Conservation (phyloP, 441 rosid genomes). For the Flueggea neowawraea region DNA sequence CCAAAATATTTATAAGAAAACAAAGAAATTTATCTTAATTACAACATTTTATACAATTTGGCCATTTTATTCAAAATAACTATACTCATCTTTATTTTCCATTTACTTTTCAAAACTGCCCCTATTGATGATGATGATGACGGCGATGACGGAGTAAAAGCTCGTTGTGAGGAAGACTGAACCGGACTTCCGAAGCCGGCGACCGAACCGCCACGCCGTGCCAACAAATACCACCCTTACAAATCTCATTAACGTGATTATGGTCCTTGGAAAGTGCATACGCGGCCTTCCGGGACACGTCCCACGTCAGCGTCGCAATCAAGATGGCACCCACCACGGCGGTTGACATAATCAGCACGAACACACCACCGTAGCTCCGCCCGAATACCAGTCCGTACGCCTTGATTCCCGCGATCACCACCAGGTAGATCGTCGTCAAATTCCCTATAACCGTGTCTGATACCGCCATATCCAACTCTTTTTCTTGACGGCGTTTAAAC, state of each 20-base stretch:
- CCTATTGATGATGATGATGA: too few species aligned
- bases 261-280: slow-evolving; percentile 53
- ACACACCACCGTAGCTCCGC: slow-evolving; percentile 62
- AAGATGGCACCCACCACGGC: slow-evolving; percentile 60
- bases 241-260: slow-evolving; percentile 38
- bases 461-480: slow-evolving; percentile 44
- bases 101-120: too few species aligned
- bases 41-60: too few species aligned
- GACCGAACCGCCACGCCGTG: slow-evolving; percentile 94
- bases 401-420: slow-evolving; percentile 72
- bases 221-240: slow-evolving; percentile 99
- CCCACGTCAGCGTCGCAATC: slow-evolving; percentile 82
- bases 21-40: too few species aligned
- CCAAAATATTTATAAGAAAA: too few species aligned
- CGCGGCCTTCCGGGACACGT: slow-evolving; percentile 77
- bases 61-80: too few species aligned
- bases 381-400: slow-evolving; percentile 59
- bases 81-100: too few species aligned
- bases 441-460: slow-evolving; percentile 87
- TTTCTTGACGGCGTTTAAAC: too few species aligned
- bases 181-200: slow-evolving; percentile 93
- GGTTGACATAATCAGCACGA: slow-evolving; percentile 63
- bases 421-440: slow-evolving; percentile 80
- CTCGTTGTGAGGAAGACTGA: slow-evolving; percentile 57
- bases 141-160: neutral